These are phyloP conservation scores for Canna indica DNA, from an alignment of 176 grass and related monocot species.

Conservation along the genomic window DNA sequence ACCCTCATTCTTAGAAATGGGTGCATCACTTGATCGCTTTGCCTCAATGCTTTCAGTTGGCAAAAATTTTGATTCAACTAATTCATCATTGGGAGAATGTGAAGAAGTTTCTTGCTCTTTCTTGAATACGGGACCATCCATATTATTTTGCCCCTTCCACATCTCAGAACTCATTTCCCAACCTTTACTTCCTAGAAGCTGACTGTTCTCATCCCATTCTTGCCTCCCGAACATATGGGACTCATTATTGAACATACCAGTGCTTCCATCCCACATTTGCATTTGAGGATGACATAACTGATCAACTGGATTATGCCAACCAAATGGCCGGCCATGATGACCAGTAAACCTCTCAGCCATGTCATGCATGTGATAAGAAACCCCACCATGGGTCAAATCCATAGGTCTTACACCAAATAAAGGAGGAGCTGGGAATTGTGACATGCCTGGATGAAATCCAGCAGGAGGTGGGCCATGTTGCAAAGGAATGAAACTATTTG, in stretches of 20 bases:
- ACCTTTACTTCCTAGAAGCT: slow-evolving; percentile 33
- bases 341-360: slow-evolving; percentile 59
- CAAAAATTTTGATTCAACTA: slow-evolving; percentile 24
- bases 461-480: slow-evolving; percentile 53
- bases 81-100: slow-evolving; percentile 28
- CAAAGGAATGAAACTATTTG: slow-evolving; percentile 77
- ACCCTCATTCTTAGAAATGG: slow-evolving; percentile 4
- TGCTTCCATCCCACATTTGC: slow-evolving; percentile 61
- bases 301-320: slow-evolving; percentile 72
- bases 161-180: slow-evolving; percentile 45
- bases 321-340: slow-evolving; percentile 66
- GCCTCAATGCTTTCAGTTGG: slow-evolving; percentile 29
- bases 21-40: slow-evolving; percentile 29
- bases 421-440: slow-evolving; percentile 58
- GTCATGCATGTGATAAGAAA: slow-evolving; percentile 85
- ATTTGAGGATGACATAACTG: slow-evolving; percentile 63
- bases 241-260: slow-evolving; percentile 44
- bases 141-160: slow-evolving; percentile 46
- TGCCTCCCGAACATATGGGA: slow-evolving; percentile 50
- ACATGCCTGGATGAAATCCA: slow-evolving; percentile 63
- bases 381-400: slow-evolving; percentile 62
- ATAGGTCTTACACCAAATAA: slow-evolving; percentile 78
- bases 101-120: slow-evolving; percentile 41
- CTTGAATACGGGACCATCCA: slow-evolving; percentile 39
- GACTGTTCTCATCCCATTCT: slow-evolving; percentile 72